Percentiles rank a stretch among this genome's conserved stretches.
phyloP scores from a whole-genome alignment of 352 stramenopile species.

The Globisporangium polare region DNA sequence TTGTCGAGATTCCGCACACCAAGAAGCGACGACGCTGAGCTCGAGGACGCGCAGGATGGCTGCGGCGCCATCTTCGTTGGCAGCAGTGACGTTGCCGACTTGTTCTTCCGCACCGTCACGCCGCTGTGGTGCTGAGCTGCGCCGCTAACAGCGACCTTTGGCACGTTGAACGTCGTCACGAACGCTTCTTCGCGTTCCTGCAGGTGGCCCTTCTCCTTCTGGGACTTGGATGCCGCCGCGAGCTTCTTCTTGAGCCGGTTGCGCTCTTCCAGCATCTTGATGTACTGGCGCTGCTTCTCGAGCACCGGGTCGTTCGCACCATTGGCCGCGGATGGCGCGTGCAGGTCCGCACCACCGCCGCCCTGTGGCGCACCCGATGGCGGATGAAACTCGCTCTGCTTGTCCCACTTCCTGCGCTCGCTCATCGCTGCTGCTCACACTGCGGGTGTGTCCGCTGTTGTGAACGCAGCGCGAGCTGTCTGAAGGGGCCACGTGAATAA shows the following conservation, averaged over 20 bases:
- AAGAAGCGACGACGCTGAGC: slow-evolving; percentile 1
- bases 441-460: background rate
- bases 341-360: background rate
- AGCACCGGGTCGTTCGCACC: slow-evolving; percentile 40
- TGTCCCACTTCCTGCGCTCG: slow-evolving; percentile 49
- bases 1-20: slow-evolving; percentile 5
- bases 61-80: slow-evolving; percentile 22
- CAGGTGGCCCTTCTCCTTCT: slow-evolving; percentile 45
- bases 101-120: slow-evolving; percentile 30
- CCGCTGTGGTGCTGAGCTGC: background rate
- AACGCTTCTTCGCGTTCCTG: slow-evolving; percentile 73
- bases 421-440: slow-evolving; percentile 17
- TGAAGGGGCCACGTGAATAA: background rate
- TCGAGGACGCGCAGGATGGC: background rate
- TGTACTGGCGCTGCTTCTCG: slow-evolving; percentile 79
- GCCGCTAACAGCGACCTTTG: slow-evolving; percentile 2
- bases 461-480: too few relatives aligned
- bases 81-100: slow-evolving; percentile 40
- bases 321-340: background rate
- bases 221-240: slow-evolving; percentile 44
- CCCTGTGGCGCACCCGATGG: background rate
- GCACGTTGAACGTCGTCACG: slow-evolving; percentile 76
- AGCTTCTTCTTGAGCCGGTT: slow-evolving; percentile 82
- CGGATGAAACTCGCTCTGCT: slow-evolving; percentile 30
- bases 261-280: slow-evolving; percentile 80